Conservation (phyloP, 495 filamentous ascomycete species). For the Neurospora sp. region DNA sequence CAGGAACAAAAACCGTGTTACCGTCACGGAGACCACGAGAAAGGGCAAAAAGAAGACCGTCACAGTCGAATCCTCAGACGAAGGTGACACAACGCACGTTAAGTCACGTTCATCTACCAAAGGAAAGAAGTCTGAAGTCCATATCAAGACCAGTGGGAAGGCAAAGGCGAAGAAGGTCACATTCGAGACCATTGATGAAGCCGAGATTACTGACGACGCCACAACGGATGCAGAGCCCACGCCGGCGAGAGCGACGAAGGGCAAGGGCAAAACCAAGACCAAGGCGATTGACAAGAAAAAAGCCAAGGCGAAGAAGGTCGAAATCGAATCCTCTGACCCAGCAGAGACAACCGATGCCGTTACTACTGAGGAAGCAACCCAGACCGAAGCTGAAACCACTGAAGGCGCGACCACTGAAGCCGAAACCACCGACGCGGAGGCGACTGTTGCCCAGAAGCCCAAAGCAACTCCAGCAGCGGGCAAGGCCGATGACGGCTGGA, state of each 20-base stretch:
- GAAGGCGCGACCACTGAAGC: background rate
- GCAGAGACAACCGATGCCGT: background rate
- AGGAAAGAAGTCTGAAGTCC: background rate
- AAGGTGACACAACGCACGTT: background rate
- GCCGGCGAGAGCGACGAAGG: background rate
- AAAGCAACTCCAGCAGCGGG: background rate
- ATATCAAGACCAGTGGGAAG: background rate
- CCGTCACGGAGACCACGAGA: background rate
- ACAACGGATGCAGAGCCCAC: background rate
- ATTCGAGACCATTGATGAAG: background rate
- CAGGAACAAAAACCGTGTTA: background rate
- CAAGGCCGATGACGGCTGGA: background rate
- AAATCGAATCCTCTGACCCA: background rate
- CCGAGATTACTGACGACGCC: background rate
- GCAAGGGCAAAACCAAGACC: background rate
- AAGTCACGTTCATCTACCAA: background rate
- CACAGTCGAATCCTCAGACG: background rate
- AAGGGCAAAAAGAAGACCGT: background rate
- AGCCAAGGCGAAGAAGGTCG: background rate
- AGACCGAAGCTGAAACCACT: background rate
- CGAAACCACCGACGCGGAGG: background rate
- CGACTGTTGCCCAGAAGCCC: background rate
- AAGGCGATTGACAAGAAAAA: background rate
- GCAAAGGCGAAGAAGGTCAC: background rate
- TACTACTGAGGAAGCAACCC: background rate